Evolutionary conservation across 1,139 yeast genomes (phyloP).

Genomic region (Yamadazyma atlantica): DNA sequence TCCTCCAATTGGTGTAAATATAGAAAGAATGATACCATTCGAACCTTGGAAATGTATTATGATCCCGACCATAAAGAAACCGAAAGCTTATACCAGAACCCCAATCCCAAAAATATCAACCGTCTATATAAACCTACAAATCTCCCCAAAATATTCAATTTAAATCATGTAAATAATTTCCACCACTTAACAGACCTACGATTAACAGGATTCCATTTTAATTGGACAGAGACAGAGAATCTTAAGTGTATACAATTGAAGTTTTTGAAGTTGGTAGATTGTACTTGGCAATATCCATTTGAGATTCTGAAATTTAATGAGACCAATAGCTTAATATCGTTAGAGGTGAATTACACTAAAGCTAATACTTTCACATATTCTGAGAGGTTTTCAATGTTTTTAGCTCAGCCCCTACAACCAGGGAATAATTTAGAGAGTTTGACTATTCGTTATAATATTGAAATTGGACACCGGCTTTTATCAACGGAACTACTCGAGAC

Average conservation of each 20-base stretch:
- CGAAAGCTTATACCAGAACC: slow-evolving; percentile 11
- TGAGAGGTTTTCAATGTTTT: slow-evolving; percentile 36
- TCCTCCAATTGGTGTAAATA: slow-evolving; percentile 47
- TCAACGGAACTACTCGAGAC: too few species aligned
- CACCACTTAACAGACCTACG: slow-evolving; percentile 19
- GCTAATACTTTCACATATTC: slow-evolving; percentile 28
- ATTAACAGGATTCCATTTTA: slow-evolving; percentile 32
- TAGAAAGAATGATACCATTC: slow-evolving; percentile 21
- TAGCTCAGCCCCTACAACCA: slow-evolving; percentile 19
- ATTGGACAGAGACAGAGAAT: slow-evolving; percentile 24
- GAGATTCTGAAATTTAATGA: slow-evolving; percentile 32
- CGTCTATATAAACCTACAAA: slow-evolving; percentile 15
- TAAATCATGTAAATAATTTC: slow-evolving; percentile 32
- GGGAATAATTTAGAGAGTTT: slow-evolving; percentile 19
- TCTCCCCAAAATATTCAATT: slow-evolving; percentile 29
- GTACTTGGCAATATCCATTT: slow-evolving; percentile 50
- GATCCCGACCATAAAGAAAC: slow-evolving; percentile 25
- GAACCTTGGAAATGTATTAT: slow-evolving; percentile 26
- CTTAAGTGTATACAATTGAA: slow-evolving; percentile 13
- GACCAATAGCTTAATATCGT: slow-evolving; percentile 19
- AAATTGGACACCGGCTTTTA: too few species aligned
- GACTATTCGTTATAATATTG: slow-evolving; percentile 16
- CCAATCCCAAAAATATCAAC: slow-evolving; percentile 21
- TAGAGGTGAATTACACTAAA: slow-evolving; percentile 29
- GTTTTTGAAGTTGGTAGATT: slow-evolving; percentile 24